These are phyloP conservation scores for Hypoxylon sp. DNA, from an alignment of 2,329 filamentous ascomycete genomes.

Conservation along the genomic window DNA sequence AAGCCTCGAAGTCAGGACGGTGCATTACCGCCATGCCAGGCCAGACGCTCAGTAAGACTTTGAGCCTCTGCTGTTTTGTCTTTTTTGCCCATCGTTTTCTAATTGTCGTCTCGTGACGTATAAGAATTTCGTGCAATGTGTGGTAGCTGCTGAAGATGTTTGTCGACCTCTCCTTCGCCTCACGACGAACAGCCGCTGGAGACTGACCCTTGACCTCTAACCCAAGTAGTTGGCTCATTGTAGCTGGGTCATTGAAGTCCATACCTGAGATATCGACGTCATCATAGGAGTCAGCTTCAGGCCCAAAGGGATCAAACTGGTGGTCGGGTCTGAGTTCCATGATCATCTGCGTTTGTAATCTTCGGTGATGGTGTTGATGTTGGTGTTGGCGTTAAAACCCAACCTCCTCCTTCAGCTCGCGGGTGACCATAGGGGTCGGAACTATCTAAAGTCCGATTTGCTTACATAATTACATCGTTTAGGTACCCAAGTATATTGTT, in stretches of 20 bases:
- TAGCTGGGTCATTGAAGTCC: not conserved
- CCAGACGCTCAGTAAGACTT: conserved; percentile 64
- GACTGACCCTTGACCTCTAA: not conserved
- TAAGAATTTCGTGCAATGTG: conserved; percentile 60
- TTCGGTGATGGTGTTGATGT: no score
- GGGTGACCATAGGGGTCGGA: no score
- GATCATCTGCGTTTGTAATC: no score
- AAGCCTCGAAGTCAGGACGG: conserved; percentile 66
- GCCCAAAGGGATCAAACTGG: not conserved
- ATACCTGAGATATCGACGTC: not conserved
- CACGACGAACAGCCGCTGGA: conserved; percentile 26
- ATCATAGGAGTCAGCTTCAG: not conserved
- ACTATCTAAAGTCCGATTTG: no score
- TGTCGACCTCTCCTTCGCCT: conserved; percentile 26
- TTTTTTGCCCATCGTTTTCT: conserved; percentile 71
- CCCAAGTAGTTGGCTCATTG: not conserved
- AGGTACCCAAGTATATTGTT: no score
- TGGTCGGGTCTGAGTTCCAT: not conserved
- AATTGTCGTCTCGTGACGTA: conserved; percentile 66
- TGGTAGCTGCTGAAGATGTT: conserved; percentile 57
- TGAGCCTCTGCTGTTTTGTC: conserved; percentile 60
- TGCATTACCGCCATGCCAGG: conserved; percentile 65
- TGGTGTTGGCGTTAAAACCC: no score
- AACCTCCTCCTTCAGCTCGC: no score
- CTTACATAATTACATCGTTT: no score